These are phyloP conservation scores for Solanum lignicaule DNA, from an alignment of 257 asterid species.

Conservation along the genomic window DNA sequence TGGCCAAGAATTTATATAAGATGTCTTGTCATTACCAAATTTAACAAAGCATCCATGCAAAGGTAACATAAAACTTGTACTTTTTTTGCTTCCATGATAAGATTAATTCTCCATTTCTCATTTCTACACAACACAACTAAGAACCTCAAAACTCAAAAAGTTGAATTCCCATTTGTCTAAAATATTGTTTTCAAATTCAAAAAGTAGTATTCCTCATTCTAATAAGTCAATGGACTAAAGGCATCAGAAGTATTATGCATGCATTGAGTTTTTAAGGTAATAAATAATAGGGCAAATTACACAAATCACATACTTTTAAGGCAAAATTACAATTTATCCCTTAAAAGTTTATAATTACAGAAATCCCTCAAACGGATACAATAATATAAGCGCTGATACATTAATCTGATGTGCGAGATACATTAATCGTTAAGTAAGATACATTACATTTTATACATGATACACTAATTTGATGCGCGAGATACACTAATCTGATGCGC, in stretches of 20 bases:
- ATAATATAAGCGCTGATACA: too few relatives aligned
- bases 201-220: slow-evolving; percentile 7
- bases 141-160: slow-evolving; percentile 21
- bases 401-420: too few relatives aligned
- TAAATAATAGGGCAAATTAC: too few relatives aligned
- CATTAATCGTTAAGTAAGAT: too few relatives aligned
- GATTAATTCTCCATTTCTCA: not conserved
- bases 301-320: too few relatives aligned
- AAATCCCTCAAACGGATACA: too few relatives aligned
- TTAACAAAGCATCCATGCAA: not conserved
- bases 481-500: too few relatives aligned
- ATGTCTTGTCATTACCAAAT: not conserved
- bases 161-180: slow-evolving; percentile 32
- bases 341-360: too few relatives aligned
- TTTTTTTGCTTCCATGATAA: not conserved
- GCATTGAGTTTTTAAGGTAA: not conserved
- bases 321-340: too few relatives aligned
- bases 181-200: slow-evolving; percentile 37
- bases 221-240: slow-evolving; percentile 26
- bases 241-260: not conserved
- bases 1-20: not conserved
- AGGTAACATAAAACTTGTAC: not conserved
- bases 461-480: too few relatives aligned
- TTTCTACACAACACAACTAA: not conserved
- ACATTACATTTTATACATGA: too few relatives aligned